Evolutionary conservation across 1,284 basidiomycete species (phyloP), one percentile per base, ranked within the genome.

Genomic region (Cutaneotrichosporon sp.): DNA sequence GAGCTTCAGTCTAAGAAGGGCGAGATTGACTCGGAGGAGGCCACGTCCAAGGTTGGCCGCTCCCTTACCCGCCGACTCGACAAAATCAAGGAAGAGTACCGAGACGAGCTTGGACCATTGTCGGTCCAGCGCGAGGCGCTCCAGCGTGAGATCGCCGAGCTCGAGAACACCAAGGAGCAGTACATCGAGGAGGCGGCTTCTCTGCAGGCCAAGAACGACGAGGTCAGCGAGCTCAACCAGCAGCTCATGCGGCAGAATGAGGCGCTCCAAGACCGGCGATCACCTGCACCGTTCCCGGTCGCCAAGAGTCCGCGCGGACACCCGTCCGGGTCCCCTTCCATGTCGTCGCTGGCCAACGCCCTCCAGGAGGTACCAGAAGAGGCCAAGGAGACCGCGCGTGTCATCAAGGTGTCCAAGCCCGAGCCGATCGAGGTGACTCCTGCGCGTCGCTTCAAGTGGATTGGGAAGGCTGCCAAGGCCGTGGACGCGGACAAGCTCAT

Each of bases 161-260:
- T 98, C 47, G 86, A 85, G 65, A 86, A 89, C 26, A 84, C 88
- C 4, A 82, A 90, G 26, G 90, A 96, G 62, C 81, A 86, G 34
- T 88, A 88, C 76, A 76, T 93, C 17, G 92, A 96, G 64, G 93
- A 97, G 76, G 88, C 91, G 1, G 86, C 89, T 0, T 84, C 85
- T 19, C 81, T 98, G 46, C 91, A 90, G 67, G 86, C 85, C 14
- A 84, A 91, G 52, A 97, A 97, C 75, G 91, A 94, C 65, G 88
- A 93, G 70, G 80, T 97, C 11, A 87, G 86, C 5, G 87, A 91
- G 67, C 81, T 94, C 47, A 87, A 88, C 62, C 79, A 84, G 2
- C 86, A 90, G 52, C 87, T 92, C 60, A 76, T 83, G 5, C 83
- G 86, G 34, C 84, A 88, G 50, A 79, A 87, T 62, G 90, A 93